Evolutionary conservation across 2,329 filamentous ascomycete species (phyloP).

Genomic region (Metarhizium rileyi): DNA sequence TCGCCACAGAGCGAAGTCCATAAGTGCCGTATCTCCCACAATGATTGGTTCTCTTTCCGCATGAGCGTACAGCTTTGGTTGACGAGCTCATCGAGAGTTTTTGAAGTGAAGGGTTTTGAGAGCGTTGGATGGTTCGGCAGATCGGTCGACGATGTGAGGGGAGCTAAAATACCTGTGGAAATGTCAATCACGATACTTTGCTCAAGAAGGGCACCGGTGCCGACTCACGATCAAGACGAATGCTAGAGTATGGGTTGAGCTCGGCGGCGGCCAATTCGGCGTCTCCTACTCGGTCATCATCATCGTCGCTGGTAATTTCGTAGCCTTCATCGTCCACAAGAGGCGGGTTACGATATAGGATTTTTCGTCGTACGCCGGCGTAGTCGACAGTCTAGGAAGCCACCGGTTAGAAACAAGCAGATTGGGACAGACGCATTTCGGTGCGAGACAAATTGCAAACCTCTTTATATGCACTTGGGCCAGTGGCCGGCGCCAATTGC

Average conservation of each 20-base stretch:
- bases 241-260: constrained; percentile 63
- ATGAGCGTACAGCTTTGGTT: constrained; percentile 60
- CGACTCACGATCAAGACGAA: constrained; percentile 58
- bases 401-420: constrained; percentile 2
- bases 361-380: constrained; percentile 60
- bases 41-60: constrained; percentile 61
- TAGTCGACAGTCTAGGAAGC: constrained; percentile 55
- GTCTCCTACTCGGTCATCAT: constrained; percentile 53
- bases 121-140: constrained; percentile 65
- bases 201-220: neutral
- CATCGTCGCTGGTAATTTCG: constrained; percentile 63
- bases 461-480: constrained; percentile 62
- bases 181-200: constrained; percentile 17
- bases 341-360: constrained; percentile 64
- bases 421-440: neutral
- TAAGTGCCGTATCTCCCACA: constrained; percentile 67
- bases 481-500: constrained; percentile 55
- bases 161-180: constrained; percentile 57
- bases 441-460: constrained; percentile 30
- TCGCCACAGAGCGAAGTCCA: constrained; percentile 68
- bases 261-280: constrained; percentile 55
- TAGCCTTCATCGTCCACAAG: constrained; percentile 71
- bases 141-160: constrained; percentile 65
- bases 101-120: constrained; percentile 64
- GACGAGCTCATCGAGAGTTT: constrained; percentile 61